Base-by-base conservation (phyloP, 371 early-diverging fungal species). In the Haplosporangium sp. region DNA sequence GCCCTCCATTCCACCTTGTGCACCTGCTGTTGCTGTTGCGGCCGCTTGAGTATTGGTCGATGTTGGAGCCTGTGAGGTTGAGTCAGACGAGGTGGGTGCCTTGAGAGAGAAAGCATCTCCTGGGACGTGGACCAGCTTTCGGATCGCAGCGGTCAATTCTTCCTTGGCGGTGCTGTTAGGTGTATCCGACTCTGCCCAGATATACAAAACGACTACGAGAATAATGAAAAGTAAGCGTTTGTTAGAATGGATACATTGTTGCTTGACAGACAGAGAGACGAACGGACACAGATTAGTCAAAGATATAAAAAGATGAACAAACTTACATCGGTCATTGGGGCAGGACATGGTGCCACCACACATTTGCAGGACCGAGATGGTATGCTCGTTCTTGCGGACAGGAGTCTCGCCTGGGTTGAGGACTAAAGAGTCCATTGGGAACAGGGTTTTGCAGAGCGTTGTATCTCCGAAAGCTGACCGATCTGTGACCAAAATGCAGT, bases 301-400 rank as follows among this genome's bases (percentile, higher is more conserved):
- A 20, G 45, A 14, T 20, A 43, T 41, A 48, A 16, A 40, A 29
- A 64, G 18, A 23, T 13, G 0, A 51, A 51, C 16, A 41, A 18
- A 56, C 86, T 81, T 87, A 91, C 91, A 89, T 72, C 89, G 80
- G 2, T 83, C 83, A 36, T 63, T 73, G 3, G 92, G 93, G 62
- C 91, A 91, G 5, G 90, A 84, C 83, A 87, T 85, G 23, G 86
- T 88, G 43, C 89, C 91, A 29, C 82, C 79, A 53, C 83, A 87
- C 63, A 88, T 84, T 36, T 91, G 91, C 50, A 89, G 66, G 2
- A 81, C 82, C 46, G 82, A 83, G 14, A 91, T 81, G 11, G 87
- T 86, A 14, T 84, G 69, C 36, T 79, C 73, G 43, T 82, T 65
- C 61, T 84, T 80, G 20, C 81, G 77, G 18, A 59, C 74, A 36